A percentile compares a stretch with the other conserved stretches of the same genome.
phyloP scores from a whole-genome alignment of 75 land plant genomes.

The Cupressus sempervirens region DNA sequence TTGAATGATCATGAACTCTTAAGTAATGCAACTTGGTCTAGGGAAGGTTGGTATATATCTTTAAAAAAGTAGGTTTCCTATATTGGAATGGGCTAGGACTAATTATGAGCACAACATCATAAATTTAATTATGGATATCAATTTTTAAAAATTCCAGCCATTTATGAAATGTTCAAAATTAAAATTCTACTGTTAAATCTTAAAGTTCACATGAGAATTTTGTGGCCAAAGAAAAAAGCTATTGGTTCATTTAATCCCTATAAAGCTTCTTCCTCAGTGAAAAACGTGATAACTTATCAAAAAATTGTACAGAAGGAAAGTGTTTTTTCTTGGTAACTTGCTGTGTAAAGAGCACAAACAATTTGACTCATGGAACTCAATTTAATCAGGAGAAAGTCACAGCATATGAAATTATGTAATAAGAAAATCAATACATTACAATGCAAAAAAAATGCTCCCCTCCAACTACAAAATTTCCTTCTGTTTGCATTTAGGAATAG shows the following conservation, averaged over 20 bases:
- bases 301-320: not conserved
- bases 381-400: not conserved
- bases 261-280: not conserved
- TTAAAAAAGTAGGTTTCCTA: too few relatives aligned
- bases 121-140: too few relatives aligned
- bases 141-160: too few relatives aligned
- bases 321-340: not conserved
- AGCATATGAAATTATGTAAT: not conserved
- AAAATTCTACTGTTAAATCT: too few relatives aligned
- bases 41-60: too few relatives aligned
- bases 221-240: too few relatives aligned
- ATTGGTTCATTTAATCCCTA: not conserved
- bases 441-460: not conserved
- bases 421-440: not conserved
- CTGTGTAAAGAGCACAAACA: not conserved
- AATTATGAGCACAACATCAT: too few relatives aligned
- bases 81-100: too few relatives aligned
- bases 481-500: conserved; percentile 47
- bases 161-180: too few relatives aligned
- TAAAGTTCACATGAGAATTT: too few relatives aligned
- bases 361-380: not conserved
- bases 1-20: too few relatives aligned
- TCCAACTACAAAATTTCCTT: not conserved
- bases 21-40: too few relatives aligned
- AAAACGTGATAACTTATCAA: not conserved